Conservation (phyloP, 305 asterid genomes). For the Solanum hybrid region DNA sequence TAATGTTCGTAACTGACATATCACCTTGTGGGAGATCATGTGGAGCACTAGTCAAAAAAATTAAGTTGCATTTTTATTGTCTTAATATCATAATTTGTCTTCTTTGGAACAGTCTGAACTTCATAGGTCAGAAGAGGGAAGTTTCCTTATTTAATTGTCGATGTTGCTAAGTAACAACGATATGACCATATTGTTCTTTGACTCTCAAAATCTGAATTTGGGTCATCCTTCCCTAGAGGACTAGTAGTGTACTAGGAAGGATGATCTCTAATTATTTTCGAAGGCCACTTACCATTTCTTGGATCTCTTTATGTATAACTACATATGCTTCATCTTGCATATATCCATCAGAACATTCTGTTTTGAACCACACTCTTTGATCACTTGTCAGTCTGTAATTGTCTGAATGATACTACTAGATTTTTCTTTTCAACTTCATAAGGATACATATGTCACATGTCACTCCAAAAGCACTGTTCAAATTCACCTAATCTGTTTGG, state of each 20-base stretch:
- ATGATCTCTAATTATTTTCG: not conserved
- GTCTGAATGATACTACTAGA: not conserved
- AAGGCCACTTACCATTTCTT: not conserved
- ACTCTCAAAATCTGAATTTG: not conserved
- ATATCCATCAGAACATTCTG: not conserved
- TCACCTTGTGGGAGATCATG: not conserved
- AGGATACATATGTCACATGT: not conserved
- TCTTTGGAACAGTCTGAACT: not conserved
- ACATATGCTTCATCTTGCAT: not conserved
- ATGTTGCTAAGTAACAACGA: not conserved
- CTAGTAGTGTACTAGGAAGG: not conserved
- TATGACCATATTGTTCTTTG: not conserved
- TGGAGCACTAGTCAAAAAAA: not conserved
- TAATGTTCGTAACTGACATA: not conserved
- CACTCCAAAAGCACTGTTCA: not conserved
- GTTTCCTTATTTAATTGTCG: not conserved
- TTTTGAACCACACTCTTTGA: not conserved
- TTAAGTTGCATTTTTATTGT: not conserved
- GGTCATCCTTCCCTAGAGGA: not conserved
- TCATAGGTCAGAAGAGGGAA: not conserved
- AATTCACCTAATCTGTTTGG: not conserved
- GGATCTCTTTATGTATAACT: not conserved
- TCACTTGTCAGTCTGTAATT: not conserved
- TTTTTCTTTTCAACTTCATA: not conserved
- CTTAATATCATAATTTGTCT: not conserved